phyloP scores from a whole-genome alignment of 306 rosid species.

The Parietaria judaica region DNA sequence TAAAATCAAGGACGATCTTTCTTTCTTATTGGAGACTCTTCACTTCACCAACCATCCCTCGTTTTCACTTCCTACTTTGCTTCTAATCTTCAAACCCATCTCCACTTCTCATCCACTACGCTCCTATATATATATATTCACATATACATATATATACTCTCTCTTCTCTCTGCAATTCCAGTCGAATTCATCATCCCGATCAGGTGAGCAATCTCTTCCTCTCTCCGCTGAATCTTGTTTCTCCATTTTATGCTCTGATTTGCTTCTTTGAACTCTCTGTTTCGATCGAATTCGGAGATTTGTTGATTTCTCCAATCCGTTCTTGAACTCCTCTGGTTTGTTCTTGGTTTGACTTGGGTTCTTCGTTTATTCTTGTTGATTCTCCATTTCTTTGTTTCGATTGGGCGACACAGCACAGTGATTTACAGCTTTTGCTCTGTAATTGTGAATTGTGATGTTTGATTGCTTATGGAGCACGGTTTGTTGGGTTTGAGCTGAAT shows the following conservation, averaged over 20 bases:
- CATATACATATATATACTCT: background rate
- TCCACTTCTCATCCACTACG: background rate
- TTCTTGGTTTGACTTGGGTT: background rate
- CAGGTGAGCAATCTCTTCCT: slow-evolving; percentile 8
- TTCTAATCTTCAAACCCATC: background rate
- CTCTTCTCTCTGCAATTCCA: background rate
- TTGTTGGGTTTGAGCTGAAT: background rate
- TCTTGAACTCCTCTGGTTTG: background rate
- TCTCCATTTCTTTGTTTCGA: background rate
- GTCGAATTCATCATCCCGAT: background rate
- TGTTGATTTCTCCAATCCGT: background rate
- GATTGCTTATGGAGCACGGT: background rate
- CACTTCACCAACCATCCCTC: background rate
- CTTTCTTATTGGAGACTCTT: background rate
- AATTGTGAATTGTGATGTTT: background rate
- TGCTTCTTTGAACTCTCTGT: background rate
- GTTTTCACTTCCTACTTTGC: slow-evolving; percentile 1
- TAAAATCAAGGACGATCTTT: background rate
- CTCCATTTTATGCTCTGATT: background rate
- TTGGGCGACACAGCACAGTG: background rate
- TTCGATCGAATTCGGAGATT: background rate
- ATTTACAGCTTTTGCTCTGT: background rate
- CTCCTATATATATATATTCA: background rate
- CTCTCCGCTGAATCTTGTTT: background rate
- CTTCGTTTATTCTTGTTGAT: too few relatives aligned